phyloP scores from a whole-genome alignment of 306 rosid genomes.

The Dryas drummondii region DNA sequence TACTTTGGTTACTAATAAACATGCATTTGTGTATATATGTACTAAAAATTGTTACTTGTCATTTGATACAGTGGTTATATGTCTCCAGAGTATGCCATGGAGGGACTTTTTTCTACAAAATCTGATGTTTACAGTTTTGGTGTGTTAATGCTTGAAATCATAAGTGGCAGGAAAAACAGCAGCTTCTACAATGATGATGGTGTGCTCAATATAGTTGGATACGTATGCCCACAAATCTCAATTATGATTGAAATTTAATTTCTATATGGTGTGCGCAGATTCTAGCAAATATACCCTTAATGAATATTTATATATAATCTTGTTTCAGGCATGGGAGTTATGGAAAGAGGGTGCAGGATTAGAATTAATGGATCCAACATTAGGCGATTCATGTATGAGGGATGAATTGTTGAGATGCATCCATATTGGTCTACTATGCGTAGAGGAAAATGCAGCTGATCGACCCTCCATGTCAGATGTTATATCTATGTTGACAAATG shows the following conservation, averaged over 20 bases:
- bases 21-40: background rate
- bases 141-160: slow-evolving; percentile 17
- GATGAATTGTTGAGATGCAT: slow-evolving; percentile 6
- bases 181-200: background rate
- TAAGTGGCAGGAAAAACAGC: slow-evolving; percentile 4
- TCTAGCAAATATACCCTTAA: too few species aligned
- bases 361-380: background rate
- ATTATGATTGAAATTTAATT: too few species aligned
- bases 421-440: slow-evolving; percentile 21
- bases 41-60: background rate
- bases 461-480: slow-evolving; percentile 24
- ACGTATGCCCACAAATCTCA: slow-evolving; percentile 3
- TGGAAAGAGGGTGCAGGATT: slow-evolving; percentile 8
- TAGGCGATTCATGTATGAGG: too few species aligned
- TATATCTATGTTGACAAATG: too few species aligned
- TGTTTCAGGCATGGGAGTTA: slow-evolving; percentile 24
- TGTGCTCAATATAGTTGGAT: slow-evolving; percentile 12
- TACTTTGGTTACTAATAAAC: background rate
- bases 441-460: slow-evolving; percentile 15
- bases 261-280: too few species aligned
- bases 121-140: slow-evolving; percentile 13
- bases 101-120: background rate
- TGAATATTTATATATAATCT: background rate
- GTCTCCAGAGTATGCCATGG: background rate
- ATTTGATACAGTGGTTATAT: background rate